Evolutionary conservation across 1,284 basidiomycete genomes (phyloP).

Genomic region (Mycena citricolor): DNA sequence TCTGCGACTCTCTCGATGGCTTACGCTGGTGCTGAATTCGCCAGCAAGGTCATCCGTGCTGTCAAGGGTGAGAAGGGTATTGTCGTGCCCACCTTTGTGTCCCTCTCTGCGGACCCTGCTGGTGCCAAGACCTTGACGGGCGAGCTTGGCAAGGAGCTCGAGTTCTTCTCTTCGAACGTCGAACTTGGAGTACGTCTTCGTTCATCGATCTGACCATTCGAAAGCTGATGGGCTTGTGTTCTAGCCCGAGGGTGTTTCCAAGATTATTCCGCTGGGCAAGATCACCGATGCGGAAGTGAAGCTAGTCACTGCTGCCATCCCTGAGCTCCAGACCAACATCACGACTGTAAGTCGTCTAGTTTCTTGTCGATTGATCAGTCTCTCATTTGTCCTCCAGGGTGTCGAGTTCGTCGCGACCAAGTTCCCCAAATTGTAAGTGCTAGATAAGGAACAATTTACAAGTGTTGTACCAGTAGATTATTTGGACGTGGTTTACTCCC

Average conservation of each 20-base stretch:
- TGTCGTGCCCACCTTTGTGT: constrained; percentile 82
- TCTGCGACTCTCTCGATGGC: constrained; percentile 91
- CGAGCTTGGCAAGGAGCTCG: constrained; percentile 66
- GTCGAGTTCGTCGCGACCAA: constrained; percentile 11
- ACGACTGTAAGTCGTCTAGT: constrained; percentile 37
- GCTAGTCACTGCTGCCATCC: constrained; percentile 78
- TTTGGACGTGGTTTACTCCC: too few species aligned
- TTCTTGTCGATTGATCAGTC: background rate
- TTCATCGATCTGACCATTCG: constrained; percentile 6
- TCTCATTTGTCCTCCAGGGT: constrained; percentile 14
- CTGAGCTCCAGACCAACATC: constrained; percentile 83
- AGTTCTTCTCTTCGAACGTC: constrained; percentile 83
- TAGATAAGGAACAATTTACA: too few species aligned
- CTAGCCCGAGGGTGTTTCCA: constrained; percentile 70
- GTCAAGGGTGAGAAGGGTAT: constrained; percentile 87
- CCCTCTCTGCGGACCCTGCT: constrained; percentile 73
- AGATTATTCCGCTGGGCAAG: constrained; percentile 76
- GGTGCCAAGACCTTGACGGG: constrained; percentile 65
- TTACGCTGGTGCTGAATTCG: constrained; percentile 87
- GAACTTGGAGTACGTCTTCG: constrained; percentile 72
- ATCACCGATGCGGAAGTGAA: constrained; percentile 72
- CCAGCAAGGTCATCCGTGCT: constrained; percentile 79
- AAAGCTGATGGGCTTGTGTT: constrained; percentile 8
- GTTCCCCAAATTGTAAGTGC: constrained; percentile 20
- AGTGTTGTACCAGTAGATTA: too few species aligned